These are phyloP conservation scores for Pseudopithomyces chartarum DNA, from an alignment of 2,329 filamentous ascomycete genomes.

Conservation along the genomic window DNA sequence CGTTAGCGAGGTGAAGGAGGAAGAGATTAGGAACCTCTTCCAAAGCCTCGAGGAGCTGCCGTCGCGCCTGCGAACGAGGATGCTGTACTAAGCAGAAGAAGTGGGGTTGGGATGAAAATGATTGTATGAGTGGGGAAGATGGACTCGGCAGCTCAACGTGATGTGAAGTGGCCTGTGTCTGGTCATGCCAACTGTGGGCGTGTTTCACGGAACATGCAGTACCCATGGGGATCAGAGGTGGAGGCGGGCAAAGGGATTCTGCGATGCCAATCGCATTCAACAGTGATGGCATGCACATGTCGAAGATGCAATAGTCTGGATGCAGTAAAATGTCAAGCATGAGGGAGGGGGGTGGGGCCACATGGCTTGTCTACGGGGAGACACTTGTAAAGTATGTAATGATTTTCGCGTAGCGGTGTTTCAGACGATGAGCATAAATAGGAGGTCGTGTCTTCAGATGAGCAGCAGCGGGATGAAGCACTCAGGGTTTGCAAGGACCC, in stretches of 20 bases:
- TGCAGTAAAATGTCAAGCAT: too few relatives aligned
- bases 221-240: too few relatives aligned
- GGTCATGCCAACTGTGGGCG: too few relatives aligned
- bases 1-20: slow-evolving; percentile 81
- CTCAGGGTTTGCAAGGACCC: slow-evolving; percentile 14
- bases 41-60: slow-evolving; percentile 79
- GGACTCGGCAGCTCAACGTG: neutral
- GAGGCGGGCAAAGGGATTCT: slow-evolving; percentile 4
- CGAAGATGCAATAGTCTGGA: too few relatives aligned
- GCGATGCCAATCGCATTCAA: slow-evolving; percentile 40
- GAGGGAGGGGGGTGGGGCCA: neutral
- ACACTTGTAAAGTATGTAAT: neutral
- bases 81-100: slow-evolving; percentile 48
- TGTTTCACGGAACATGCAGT: neutral
- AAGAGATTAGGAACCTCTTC: slow-evolving; percentile 84
- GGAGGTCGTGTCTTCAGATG: slow-evolving; percentile 14
- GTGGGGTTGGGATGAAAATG: neutral
- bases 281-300: slow-evolving; percentile 24
- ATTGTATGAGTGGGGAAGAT: neutral
- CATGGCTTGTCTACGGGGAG: neutral
- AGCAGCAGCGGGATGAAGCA: slow-evolving; percentile 15
- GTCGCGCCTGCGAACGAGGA: slow-evolving; percentile 58
- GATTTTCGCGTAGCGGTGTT: slow-evolving; percentile 15
- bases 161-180: neutral
- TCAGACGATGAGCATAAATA: slow-evolving; percentile 10